These are phyloP conservation scores for sorghum (Sorghum bicolor) DNA, from an alignment of 176 grass and related monocot genomes.

Conservation along the genomic window DNA sequence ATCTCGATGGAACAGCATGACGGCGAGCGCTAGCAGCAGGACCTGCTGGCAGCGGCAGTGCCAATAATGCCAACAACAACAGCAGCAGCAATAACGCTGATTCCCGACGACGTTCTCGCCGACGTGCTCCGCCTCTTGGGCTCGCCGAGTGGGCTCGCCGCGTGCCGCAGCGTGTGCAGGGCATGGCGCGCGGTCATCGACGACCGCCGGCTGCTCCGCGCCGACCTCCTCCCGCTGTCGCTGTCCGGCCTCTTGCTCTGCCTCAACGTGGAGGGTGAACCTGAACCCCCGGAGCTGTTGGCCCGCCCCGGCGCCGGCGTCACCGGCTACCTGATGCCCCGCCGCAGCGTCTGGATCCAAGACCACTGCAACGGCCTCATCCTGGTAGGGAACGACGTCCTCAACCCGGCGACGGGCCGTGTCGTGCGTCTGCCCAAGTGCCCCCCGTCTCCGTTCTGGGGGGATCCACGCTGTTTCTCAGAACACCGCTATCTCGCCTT, in stretches of 20 bases:
- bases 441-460: neutral
- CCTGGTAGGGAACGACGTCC: neutral
- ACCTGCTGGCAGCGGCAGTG: too few relatives aligned
- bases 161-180: neutral
- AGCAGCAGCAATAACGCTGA: neutral
- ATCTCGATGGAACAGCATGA: too few relatives aligned
- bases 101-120: neutral
- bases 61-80: neutral
- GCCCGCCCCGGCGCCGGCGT: neutral
- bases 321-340: neutral
- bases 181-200: neutral
- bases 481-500: neutral
- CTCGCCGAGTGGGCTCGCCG: neutral
- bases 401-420: neutral
- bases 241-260: neutral
- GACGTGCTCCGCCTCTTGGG: neutral
- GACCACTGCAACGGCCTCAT: neutral
- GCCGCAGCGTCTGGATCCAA: rapidly evolving
- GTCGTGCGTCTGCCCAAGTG: neutral
- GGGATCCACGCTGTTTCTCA: neutral
- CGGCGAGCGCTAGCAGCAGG: too few relatives aligned
- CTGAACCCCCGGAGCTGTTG: neutral
- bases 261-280: neutral
- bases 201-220: neutral
- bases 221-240: neutral